phyloP scores from a whole-genome alignment of 73 alveolate species.

The Paramecium biaurelia region DNA sequence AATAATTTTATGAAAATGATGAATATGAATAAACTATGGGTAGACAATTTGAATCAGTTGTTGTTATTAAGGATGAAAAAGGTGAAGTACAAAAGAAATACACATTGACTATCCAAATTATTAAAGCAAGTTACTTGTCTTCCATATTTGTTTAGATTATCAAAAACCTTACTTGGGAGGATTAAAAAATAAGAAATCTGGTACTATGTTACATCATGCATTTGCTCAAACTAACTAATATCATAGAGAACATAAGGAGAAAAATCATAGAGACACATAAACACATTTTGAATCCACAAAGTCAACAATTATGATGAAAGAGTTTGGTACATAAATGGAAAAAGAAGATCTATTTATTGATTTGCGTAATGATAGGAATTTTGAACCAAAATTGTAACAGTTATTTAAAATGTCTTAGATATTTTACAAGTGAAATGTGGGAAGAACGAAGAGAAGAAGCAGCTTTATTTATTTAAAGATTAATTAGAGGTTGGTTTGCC shows the following conservation, averaged over 20 bases:
- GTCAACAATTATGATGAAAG: conserved; percentile 96
- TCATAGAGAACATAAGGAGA: conserved; percentile 66
- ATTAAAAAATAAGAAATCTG: conserved; percentile 68
- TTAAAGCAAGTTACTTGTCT: not conserved
- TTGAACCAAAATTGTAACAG: conserved; percentile 77
- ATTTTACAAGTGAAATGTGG: conserved; percentile 95
- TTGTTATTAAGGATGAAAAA: conserved; percentile 57
- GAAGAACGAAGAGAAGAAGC: conserved; percentile 89
- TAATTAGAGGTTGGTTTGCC: conserved; percentile 87
- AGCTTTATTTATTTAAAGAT: conserved; percentile 86
- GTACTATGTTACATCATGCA: conserved; percentile 78
- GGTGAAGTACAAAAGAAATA: conserved; percentile 60
- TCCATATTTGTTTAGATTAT: not conserved
- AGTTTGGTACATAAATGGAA: conserved; percentile 99
- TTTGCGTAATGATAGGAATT: conserved; percentile 80
- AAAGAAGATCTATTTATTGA: conserved; percentile 87
- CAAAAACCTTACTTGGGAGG: conserved; percentile 74
- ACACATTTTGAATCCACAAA: conserved; percentile 96
- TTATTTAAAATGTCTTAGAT: conserved; percentile 14
- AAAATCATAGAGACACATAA: conserved; percentile 79
- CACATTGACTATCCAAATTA: conserved; percentile 47
- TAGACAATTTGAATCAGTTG: conserved; percentile 55
- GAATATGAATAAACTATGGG: conserved; percentile 37
- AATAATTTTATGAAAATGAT: conserved; percentile 3
- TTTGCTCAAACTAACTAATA: conserved; percentile 82